phyloP scores from a whole-genome alignment of 371 early-diverging fungal genomes.

The Mucor saturninus region DNA sequence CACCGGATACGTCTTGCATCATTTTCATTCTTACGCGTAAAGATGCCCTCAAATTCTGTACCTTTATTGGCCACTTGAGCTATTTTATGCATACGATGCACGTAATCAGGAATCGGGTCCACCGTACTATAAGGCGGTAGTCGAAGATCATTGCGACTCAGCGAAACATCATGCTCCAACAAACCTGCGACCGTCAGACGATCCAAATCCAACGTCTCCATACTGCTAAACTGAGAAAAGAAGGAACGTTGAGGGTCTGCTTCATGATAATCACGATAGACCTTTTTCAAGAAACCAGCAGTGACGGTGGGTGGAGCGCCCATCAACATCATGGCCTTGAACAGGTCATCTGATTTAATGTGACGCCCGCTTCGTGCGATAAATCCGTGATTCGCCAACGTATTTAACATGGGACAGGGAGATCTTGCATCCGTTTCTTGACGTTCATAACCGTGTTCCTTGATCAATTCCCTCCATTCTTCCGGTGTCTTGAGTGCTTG shows the following conservation, averaged over 20 bases:
- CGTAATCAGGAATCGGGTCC: conserved; percentile 14
- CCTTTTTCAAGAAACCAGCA: conserved; percentile 11
- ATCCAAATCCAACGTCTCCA: conserved; percentile 27
- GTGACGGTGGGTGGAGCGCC: conserved; percentile 23
- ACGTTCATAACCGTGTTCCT: conserved; percentile 33
- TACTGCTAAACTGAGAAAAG: conserved; percentile 10
- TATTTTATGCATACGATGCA: conserved; percentile 20
- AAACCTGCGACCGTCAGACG: conserved; percentile 28
- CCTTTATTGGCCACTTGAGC: conserved; percentile 7
- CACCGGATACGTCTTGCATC: conserved; percentile 31
- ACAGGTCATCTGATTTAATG: conserved; percentile 33
- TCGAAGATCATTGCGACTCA: conserved; percentile 32
- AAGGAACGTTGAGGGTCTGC: conserved; percentile 11
- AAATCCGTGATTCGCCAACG: conserved; percentile 49
- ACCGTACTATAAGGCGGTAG: conserved; percentile 16
- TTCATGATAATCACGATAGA: conserved; percentile 24
- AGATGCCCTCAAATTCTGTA: conserved; percentile 3
- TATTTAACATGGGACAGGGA: conserved; percentile 47
- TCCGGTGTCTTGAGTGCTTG: conserved; percentile 10
- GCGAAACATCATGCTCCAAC: conserved; percentile 48
- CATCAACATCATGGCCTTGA: conserved; percentile 23
- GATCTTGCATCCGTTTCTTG: conserved; percentile 26
- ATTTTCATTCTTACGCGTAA: conserved; percentile 28
- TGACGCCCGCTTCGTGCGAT: conserved; percentile 38
- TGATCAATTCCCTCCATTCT: conserved; percentile 30